Evolutionary conservation across 176 grass and related monocot genomes (phyloP).

Genomic region (Phyllostachys edulis): DNA sequence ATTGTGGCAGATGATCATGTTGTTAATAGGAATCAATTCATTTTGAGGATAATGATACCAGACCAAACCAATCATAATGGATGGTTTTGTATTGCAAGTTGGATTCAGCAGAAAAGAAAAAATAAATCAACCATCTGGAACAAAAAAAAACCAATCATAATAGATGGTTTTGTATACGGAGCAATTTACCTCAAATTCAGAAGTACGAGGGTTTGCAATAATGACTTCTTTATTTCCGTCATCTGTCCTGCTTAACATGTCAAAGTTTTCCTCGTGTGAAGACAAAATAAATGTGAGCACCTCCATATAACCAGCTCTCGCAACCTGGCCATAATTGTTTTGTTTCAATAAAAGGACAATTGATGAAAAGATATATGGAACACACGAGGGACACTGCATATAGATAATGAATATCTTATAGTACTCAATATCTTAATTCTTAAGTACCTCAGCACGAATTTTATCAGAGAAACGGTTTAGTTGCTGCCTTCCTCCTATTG

Average conservation of each 20-base stretch:
- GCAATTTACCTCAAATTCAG: constrained; percentile 85
- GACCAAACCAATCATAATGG: too few species aligned
- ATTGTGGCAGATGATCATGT: background rate
- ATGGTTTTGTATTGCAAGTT: background rate
- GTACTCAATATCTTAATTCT: background rate
- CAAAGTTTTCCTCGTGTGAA: constrained; percentile 92
- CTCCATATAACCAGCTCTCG: constrained; percentile 97
- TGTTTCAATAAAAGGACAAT: constrained; percentile 6
- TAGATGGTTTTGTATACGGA: background rate
- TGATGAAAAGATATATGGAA: constrained; percentile 27
- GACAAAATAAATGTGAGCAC: constrained; percentile 88
- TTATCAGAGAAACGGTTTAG: constrained; percentile 93
- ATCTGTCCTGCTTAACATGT: constrained; percentile 73
- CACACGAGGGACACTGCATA: background rate
- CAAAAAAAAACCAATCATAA: background rate
- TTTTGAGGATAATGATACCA: background rate
- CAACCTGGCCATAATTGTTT: constrained; percentile 57
- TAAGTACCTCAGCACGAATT: constrained; percentile 89
- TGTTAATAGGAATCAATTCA: constrained; percentile 12
- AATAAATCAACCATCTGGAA: background rate
- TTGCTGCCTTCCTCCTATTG: constrained; percentile 76
- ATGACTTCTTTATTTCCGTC: constrained; percentile 87
- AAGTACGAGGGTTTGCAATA: constrained; percentile 82
- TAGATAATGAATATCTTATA: constrained; percentile 4
- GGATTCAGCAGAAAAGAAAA: background rate